phyloP scores from a whole-genome alignment of 306 rosid species.

The Bauhinia variegata region DNA sequence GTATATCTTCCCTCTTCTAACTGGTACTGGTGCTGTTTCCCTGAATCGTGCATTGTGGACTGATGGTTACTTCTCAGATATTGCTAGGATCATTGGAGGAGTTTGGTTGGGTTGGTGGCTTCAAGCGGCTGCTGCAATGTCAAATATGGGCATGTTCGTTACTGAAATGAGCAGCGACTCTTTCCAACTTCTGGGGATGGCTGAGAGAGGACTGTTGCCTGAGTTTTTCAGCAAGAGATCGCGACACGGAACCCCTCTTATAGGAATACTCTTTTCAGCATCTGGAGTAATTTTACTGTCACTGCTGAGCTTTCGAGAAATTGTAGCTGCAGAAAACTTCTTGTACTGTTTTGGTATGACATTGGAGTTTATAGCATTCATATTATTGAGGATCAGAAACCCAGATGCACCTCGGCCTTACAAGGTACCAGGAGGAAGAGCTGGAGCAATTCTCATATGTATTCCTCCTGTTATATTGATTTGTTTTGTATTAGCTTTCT shows the following conservation, averaged over 20 bases:
- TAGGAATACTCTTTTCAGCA: conserved; percentile 87
- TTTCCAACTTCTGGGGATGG: conserved; percentile 95
- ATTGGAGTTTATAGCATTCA: conserved; percentile 81
- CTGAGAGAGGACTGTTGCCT: conserved; percentile 91
- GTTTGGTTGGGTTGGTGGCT: conserved; percentile 95
- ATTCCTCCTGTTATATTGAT: conserved; percentile 77
- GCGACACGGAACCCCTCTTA: conserved; percentile 77
- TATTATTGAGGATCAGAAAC: conserved; percentile 60
- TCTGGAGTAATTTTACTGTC: conserved; percentile 80
- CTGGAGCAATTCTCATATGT: conserved; percentile 71
- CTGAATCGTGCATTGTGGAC: conserved; percentile 68
- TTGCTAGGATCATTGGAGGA: conserved; percentile 80
- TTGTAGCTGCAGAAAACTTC: conserved; percentile 85
- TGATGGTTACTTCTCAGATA: conserved; percentile 79
- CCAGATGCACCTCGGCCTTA: conserved; percentile 81
- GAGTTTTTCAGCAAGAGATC: conserved; percentile 73
- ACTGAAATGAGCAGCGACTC: conserved; percentile 96
- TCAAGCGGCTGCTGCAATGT: conserved; percentile 87
- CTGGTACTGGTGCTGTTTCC: conserved; percentile 73
- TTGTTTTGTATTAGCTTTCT: conserved; percentile 64
- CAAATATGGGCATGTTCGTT: conserved; percentile 97
- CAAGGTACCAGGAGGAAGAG: conserved; percentile 70
- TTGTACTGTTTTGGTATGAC: conserved; percentile 93
- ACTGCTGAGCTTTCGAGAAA: conserved; percentile 89
- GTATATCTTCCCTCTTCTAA: conserved; percentile 79